phyloP scores from a whole-genome alignment of 768 basidiomycete genomes.

The Cyclocybe aegerita region DNA sequence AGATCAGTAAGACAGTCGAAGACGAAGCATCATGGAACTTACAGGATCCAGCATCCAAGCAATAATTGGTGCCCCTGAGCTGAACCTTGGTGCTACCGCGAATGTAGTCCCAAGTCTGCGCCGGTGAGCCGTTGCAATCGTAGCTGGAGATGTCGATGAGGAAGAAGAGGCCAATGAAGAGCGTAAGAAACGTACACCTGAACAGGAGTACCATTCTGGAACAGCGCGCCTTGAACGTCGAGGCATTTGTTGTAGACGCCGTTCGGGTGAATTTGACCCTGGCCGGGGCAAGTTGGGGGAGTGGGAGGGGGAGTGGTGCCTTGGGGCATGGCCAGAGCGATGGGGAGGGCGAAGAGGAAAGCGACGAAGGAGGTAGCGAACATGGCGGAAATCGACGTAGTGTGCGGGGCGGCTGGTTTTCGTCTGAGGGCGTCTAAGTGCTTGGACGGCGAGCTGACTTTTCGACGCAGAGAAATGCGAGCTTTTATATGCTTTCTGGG shows the following conservation, averaged over 20 bases:
- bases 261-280: constrained; percentile 24
- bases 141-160: constrained; percentile 13
- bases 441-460: too few species aligned
- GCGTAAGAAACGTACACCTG: constrained; percentile 22
- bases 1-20: neutral
- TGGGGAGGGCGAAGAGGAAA: too few species aligned
- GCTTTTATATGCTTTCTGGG: too few species aligned
- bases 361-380: too few species aligned
- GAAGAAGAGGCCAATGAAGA: neutral
- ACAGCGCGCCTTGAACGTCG: constrained; percentile 24
- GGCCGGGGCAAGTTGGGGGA: neutral
- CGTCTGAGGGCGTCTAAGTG: too few species aligned
- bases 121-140: constrained; percentile 27
- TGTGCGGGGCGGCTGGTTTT: too few species aligned
- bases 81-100: constrained; percentile 22
- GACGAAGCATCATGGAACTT: constrained; percentile 4
- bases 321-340: too few species aligned
- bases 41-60: constrained; percentile 28
- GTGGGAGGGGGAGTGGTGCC: neutral
- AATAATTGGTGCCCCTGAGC: constrained; percentile 20
- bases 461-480: too few species aligned
- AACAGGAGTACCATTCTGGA: constrained; percentile 27
- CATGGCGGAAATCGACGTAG: too few species aligned
- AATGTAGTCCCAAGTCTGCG: constrained; percentile 26
- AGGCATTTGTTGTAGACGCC: constrained; percentile 25